Conservation (phyloP, 352 stramenopile genomes). For the Phytophthora uliginosa region DNA sequence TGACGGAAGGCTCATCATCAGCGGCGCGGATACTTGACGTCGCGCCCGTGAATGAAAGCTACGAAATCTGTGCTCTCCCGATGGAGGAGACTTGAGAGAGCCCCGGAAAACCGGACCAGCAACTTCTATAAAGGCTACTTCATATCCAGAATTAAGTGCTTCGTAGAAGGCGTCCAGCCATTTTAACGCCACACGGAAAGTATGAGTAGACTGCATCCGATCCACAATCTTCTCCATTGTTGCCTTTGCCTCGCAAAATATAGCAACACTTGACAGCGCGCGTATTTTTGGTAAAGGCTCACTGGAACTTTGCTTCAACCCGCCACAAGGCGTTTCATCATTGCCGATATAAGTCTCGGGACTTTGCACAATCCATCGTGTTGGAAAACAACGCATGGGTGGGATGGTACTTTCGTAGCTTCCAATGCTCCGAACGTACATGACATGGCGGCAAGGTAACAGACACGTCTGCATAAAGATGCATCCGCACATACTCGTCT, state of each 20-base stretch:
- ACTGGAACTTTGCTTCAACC: neutral
- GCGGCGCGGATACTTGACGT: neutral
- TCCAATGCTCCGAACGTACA: neutral
- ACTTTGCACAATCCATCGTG: neutral
- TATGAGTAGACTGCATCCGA: slow-evolving; percentile 23
- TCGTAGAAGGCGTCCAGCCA: slow-evolving; percentile 22
- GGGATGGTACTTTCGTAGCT: neutral
- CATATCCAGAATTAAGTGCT: neutral
- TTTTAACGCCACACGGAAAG: slow-evolving; percentile 1
- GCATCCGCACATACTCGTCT: too few relatives aligned
- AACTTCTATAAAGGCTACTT: neutral
- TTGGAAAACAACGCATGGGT: neutral
- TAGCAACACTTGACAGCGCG: neutral
- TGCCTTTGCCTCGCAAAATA: slow-evolving; percentile 1
- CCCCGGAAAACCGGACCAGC: neutral
- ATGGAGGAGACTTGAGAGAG: neutral
- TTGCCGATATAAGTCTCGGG: neutral
- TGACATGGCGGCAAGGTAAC: neutral
- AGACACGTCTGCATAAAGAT: neutral
- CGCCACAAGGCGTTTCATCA: neutral
- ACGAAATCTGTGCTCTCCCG: neutral
- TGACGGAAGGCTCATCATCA: too few relatives aligned
- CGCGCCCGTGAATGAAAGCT: neutral
- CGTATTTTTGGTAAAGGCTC: neutral
- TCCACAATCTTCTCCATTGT: slow-evolving; percentile 6